Conservation (phyloP, 2,329 filamentous ascomycete species). For the Aspergillus spinulosporus region DNA sequence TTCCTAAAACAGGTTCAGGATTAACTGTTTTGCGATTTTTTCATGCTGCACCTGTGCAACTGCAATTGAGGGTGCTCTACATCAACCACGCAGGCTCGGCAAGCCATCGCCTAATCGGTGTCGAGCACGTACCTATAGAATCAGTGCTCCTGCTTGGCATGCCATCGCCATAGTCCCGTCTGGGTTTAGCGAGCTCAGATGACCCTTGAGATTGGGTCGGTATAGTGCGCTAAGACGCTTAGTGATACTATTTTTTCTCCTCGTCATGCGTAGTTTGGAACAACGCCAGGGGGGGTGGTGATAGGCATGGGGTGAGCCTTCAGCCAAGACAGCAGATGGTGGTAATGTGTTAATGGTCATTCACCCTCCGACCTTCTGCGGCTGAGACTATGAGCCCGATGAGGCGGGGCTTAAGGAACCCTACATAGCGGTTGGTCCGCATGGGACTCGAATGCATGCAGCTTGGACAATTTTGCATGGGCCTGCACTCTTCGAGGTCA, state of each 20-base stretch:
- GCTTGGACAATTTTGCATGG: constrained; percentile 4
- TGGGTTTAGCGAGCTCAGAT: constrained; percentile 1
- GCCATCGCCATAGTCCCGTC: constrained; percentile 2
- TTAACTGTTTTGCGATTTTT: too few species aligned
- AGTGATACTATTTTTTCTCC: constrained; percentile 8
- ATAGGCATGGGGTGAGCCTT: not conserved
- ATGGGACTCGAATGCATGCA: constrained; percentile 12
- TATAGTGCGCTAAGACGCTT: constrained; percentile 3
- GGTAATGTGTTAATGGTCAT: constrained; percentile 9
- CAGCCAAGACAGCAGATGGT: constrained; percentile 2
- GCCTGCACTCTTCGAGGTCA: not conserved
- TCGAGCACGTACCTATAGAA: constrained; percentile 11
- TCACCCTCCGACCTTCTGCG: constrained; percentile 5
- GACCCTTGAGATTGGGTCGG: constrained; percentile 4
- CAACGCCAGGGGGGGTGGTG: not conserved
- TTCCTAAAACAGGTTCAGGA: too few species aligned
- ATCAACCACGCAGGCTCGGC: constrained; percentile 2
- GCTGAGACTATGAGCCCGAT: constrained; percentile 12
- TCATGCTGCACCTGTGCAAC: constrained; percentile 5
- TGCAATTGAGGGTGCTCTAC: constrained; percentile 1
- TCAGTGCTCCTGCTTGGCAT: not conserved
- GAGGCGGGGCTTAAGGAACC: constrained; percentile 9
- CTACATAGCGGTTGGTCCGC: constrained; percentile 6
- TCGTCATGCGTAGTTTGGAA: constrained; percentile 1
- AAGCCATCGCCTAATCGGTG: constrained; percentile 5